phyloP scores from a whole-genome alignment of 495 filamentous ascomycete species.

The Aspergillus bridgeri region DNA sequence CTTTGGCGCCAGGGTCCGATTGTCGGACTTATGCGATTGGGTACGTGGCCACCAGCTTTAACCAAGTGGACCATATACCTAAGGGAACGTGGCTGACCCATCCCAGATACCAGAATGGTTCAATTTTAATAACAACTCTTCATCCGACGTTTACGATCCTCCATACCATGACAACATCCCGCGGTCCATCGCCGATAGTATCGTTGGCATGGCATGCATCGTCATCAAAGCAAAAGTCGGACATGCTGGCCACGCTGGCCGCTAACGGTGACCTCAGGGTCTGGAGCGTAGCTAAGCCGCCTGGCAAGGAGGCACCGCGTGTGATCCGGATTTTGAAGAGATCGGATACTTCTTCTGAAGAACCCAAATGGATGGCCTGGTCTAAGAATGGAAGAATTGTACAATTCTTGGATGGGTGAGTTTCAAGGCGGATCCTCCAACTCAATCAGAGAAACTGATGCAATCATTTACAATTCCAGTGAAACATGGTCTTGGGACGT shows the following conservation, averaged over 20 bases:
- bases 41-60: slow-evolving; percentile 43
- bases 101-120: slow-evolving; percentile 86
- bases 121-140: slow-evolving; percentile 83
- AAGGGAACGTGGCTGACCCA: neutral
- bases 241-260: slow-evolving; percentile 94
- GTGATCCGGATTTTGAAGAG: slow-evolving; percentile 85
- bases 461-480: slow-evolving; percentile 38
- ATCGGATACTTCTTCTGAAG: slow-evolving; percentile 66
- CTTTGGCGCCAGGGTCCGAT: slow-evolving; percentile 85
- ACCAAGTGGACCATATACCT: neutral
- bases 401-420: slow-evolving; percentile 89
- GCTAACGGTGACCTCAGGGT: slow-evolving; percentile 89
- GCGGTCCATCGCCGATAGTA: slow-evolving; percentile 82
- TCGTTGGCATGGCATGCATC: slow-evolving; percentile 97
- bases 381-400: slow-evolving; percentile 96
- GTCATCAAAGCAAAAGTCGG: slow-evolving; percentile 93
- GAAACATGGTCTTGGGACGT: slow-evolving; percentile 96
- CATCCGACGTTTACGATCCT: slow-evolving; percentile 92
- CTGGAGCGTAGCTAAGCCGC: slow-evolving; percentile 92
- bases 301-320: slow-evolving; percentile 69
- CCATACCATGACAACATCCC: slow-evolving; percentile 80
- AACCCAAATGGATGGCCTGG: slow-evolving; percentile 96
- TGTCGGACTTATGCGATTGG: slow-evolving; percentile 96
- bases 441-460: neutral
- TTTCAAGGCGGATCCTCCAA: slow-evolving; percentile 11